phyloP scores from a whole-genome alignment of 2,329 filamentous ascomycete genomes.

The Coniella lustricola region DNA sequence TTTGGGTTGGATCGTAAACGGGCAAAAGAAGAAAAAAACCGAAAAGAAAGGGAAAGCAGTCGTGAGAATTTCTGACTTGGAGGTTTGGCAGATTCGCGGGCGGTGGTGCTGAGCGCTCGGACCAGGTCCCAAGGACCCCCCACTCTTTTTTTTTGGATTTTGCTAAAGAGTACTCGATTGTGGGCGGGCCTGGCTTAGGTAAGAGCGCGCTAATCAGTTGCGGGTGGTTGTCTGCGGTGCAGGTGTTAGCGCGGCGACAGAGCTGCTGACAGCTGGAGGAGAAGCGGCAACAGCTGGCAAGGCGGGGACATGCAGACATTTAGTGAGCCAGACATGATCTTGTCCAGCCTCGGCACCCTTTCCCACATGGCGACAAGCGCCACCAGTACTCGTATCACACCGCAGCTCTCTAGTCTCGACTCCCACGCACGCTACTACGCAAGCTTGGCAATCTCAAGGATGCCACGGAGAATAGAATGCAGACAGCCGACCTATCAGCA shows the following conservation, averaged over 20 bases:
- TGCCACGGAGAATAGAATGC: too few relatives aligned
- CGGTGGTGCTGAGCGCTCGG: too few relatives aligned
- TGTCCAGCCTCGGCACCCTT: too few relatives aligned
- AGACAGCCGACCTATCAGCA: too few relatives aligned
- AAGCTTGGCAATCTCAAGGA: too few relatives aligned
- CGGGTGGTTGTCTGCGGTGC: not conserved
- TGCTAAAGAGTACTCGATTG: not conserved
- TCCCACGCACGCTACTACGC: too few relatives aligned
- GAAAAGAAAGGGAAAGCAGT: not conserved
- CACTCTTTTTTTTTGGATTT: not conserved
- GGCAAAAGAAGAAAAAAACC: too few relatives aligned
- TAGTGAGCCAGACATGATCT: too few relatives aligned
- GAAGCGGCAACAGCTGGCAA: not conserved
- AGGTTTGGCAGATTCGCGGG: not conserved
- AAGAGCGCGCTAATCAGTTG: not conserved
- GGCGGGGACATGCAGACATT: too few relatives aligned
- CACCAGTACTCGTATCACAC: too few relatives aligned
- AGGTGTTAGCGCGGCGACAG: not conserved
- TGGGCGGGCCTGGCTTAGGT: not conserved
- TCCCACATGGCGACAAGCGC: too few relatives aligned
- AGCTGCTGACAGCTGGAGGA: not conserved
- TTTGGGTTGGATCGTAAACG: conserved; percentile 21
- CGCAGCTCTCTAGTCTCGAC: too few relatives aligned
- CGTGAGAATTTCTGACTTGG: not conserved
- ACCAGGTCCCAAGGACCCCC: not conserved